A percentile compares a stretch with the other conserved stretches of the same genome.
phyloP scores from a whole-genome alignment of 306 rosid species.

The Albizia julibrissin region DNA sequence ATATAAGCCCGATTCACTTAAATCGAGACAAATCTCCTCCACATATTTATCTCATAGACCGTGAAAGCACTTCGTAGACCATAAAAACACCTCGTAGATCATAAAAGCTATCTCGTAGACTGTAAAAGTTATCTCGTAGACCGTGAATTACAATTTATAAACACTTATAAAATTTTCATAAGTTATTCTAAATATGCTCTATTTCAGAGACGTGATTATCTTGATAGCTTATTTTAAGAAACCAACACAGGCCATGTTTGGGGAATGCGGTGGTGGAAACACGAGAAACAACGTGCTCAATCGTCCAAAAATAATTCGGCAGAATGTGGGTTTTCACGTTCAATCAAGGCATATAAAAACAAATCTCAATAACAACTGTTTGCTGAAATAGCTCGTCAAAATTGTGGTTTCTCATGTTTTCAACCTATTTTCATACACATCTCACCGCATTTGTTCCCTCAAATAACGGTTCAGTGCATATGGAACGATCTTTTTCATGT shows the following conservation, averaged over 20 bases:
- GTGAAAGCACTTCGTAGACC: no score
- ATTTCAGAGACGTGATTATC: not conserved
- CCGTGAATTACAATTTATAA: no score
- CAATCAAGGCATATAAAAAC: not conserved
- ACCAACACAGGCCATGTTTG: not conserved
- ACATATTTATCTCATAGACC: no score
- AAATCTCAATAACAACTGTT: not conserved
- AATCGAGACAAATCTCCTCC: no score
- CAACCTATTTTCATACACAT: not conserved
- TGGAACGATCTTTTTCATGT: not conserved
- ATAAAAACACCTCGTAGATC: no score
- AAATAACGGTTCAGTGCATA: not conserved
- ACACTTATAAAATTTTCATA: no score
- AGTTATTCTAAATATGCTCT: no score
- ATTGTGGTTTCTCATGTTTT: not conserved
- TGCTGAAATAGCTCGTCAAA: not conserved
- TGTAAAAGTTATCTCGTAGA: no score
- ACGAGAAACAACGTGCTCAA: no score
- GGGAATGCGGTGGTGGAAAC: not conserved
- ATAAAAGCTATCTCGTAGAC: no score
- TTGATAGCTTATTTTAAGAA: not conserved
- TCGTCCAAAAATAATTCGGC: not conserved
- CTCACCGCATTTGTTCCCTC: not conserved
- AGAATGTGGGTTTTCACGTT: not conserved
- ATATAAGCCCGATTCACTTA: no score